A percentile compares a stretch with the other conserved stretches of the same genome.
phyloP scores from a whole-genome alignment of 2,329 filamentous ascomycete species.

The Hirsutella minnesotensis region DNA sequence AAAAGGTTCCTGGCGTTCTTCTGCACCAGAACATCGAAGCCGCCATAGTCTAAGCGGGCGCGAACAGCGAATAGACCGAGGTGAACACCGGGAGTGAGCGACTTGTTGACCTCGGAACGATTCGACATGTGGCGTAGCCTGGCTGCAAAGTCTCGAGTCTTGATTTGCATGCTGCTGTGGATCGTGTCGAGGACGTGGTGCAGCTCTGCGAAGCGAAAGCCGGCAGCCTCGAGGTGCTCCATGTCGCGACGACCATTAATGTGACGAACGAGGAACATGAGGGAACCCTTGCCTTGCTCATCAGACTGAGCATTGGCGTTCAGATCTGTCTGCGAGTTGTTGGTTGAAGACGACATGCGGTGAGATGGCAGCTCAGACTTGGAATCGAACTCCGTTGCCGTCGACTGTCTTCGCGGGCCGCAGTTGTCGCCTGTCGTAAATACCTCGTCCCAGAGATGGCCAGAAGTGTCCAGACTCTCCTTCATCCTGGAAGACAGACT shows the following conservation, averaged over 20 bases:
- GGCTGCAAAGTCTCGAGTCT: slow-evolving; percentile 43
- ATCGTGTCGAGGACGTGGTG: slow-evolving; percentile 60
- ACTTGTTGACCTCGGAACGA: slow-evolving; percentile 35
- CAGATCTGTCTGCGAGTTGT: slow-evolving; percentile 11
- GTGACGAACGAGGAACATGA: slow-evolving; percentile 67
- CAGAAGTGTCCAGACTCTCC: slow-evolving; percentile 49
- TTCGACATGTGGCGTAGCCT: slow-evolving; percentile 54
- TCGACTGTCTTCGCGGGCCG: not conserved
- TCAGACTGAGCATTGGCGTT: slow-evolving; percentile 25
- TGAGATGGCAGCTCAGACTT: not conserved
- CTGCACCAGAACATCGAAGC: slow-evolving; percentile 53
- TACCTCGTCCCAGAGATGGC: slow-evolving; percentile 66
- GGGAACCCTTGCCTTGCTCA: slow-evolving; percentile 56
- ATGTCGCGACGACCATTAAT: slow-evolving; percentile 46
- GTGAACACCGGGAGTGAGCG: slow-evolving; percentile 41
- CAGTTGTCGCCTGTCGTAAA: slow-evolving; percentile 44
- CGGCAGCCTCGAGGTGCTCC: slow-evolving; percentile 53
- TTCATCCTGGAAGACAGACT: slow-evolving; percentile 59
- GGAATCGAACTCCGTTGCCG: not conserved
- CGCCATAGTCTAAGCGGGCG: slow-evolving; percentile 36
- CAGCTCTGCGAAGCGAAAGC: slow-evolving; percentile 66
- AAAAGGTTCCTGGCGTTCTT: slow-evolving; percentile 45
- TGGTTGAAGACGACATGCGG: not conserved
- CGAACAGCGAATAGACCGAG: slow-evolving; percentile 46
- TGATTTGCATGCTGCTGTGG: slow-evolving; percentile 62